phyloP scores from a whole-genome alignment of 2,329 filamentous ascomycete genomes.

The Aureobasidium lini region DNA sequence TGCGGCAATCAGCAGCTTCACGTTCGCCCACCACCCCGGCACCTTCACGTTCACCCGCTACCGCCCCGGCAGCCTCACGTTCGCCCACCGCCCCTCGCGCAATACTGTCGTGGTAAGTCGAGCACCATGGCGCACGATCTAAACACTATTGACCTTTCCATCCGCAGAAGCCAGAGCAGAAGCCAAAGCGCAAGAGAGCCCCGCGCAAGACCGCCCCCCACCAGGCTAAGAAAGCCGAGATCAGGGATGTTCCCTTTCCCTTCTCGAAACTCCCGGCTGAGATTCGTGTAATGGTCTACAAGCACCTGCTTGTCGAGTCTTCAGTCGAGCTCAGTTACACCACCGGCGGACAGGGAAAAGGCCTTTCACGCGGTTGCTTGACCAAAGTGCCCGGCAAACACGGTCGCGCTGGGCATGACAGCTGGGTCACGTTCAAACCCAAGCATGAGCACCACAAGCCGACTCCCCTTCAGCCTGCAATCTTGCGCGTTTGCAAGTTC shows the following conservation, averaged over 20 bases:
- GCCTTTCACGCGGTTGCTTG: background rate
- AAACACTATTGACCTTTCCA: background rate
- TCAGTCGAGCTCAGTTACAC: background rate
- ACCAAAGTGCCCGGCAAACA: background rate
- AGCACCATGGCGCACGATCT: background rate
- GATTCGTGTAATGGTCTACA: constrained; percentile 5
- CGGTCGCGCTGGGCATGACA: too few relatives aligned
- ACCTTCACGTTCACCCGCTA: too few relatives aligned
- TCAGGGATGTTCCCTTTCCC: background rate
- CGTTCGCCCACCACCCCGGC: too few relatives aligned
- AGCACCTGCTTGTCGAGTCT: background rate
- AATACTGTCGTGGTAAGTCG: background rate
- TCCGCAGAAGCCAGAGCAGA: background rate
- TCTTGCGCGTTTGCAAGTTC: background rate
- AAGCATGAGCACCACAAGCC: background rate
- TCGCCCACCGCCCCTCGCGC: too few relatives aligned
- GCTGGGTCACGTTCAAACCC: background rate
- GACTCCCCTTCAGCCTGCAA: background rate
- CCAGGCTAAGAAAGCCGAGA: background rate
- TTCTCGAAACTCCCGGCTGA: background rate
- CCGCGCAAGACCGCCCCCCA: too few relatives aligned
- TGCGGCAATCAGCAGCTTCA: too few relatives aligned
- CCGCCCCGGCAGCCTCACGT: too few relatives aligned
- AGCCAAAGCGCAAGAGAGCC: background rate
- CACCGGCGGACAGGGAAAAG: background rate